Conservation (phyloP, 768 basidiomycete genomes). For the Mycena vitilis region DNA sequence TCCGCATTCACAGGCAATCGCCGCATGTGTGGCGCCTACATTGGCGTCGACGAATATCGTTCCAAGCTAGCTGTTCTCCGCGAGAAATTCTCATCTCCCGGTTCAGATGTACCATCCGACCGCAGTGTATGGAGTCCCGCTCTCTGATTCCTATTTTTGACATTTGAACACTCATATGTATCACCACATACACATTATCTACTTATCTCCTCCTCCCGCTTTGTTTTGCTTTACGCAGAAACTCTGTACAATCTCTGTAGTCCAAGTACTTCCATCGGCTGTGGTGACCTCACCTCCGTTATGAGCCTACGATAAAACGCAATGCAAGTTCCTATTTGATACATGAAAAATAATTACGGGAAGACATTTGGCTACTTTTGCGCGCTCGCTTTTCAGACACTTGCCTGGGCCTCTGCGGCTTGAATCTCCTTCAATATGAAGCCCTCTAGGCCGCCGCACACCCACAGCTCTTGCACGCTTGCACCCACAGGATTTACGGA, state of each 20-base stretch:
- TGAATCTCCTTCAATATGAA: conserved; percentile 85
- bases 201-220: conserved; percentile 10
- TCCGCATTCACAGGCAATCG: conserved; percentile 89
- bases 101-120: conserved; percentile 43
- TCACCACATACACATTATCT: conserved; percentile 10
- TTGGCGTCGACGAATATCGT: conserved; percentile 90
- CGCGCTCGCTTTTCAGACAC: not conserved
- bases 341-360: conserved; percentile 18
- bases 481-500: conserved; percentile 82
- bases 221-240: not conserved
- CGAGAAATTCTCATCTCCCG: conserved; percentile 61
- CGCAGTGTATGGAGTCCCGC: conserved; percentile 71
- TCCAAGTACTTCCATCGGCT: not conserved
- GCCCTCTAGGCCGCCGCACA: conserved; percentile 93
- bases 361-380: conserved; percentile 37
- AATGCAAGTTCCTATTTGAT: conserved; percentile 25
- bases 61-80: conserved; percentile 78
- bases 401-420: conserved; percentile 39
- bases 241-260: conserved; percentile 18
- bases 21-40: conserved; percentile 96
- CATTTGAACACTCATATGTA: conserved; percentile 20
- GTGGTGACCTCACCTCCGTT: not conserved
- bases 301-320: not conserved
- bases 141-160: conserved; percentile 50
- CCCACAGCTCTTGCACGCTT: conserved; percentile 98